Evolutionary conservation across 1,284 basidiomycete genomes (phyloP), one percentile per base, ranked within the genome.

Genomic region (Golubevia sp.): DNA sequence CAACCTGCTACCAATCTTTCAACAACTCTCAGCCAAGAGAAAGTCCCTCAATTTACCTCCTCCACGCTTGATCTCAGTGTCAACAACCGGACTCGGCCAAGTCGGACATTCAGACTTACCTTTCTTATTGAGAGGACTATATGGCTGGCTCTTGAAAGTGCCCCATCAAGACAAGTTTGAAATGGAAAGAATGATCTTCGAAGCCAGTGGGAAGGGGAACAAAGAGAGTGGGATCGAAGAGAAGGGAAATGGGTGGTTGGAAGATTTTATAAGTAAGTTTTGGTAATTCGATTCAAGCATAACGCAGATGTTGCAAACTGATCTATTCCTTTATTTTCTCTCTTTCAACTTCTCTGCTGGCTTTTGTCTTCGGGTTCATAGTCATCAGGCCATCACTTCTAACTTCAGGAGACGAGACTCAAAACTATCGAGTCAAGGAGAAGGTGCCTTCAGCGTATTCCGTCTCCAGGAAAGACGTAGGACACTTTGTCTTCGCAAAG

Each of bases 401-500:
- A 34, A 89, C 88, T 1, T 87, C 89, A 61, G 89, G 89, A 30
- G 82, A 83, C 67, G 60, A 49, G 49, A 61, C 51, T 13, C 56
- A 57, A 21, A 60, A 61, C n/a, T 67, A 70, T n/a, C 78, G 79
- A 3, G 82, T 84, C 26, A 84, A 75, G 3, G 69, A 87, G 20
- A 64, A 84, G n/a, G 27, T 88, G 0, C 30, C 30, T 34, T 67
- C 74, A 1, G 70, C 70, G 15, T 91, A 87, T 73, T 87, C 86
- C n/a, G 79, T 91, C 7, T 89, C 89, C 48, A 85, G 90, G 71
- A 85, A 85, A 71, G 90, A 91, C 74, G 86, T 89, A 0, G 88
- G 87, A 1, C 89, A 90, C 82, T 91, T 90, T 73, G 73, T 91
- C n/a, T 87, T 85, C 1, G 86, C 89, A 62, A 85, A 84, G 1